Evolutionary conservation across 352 stramenopile genomes (phyloP), one percentile per base, ranked within the genome.

Genomic region (Phytopythium mirpurense): DNA sequence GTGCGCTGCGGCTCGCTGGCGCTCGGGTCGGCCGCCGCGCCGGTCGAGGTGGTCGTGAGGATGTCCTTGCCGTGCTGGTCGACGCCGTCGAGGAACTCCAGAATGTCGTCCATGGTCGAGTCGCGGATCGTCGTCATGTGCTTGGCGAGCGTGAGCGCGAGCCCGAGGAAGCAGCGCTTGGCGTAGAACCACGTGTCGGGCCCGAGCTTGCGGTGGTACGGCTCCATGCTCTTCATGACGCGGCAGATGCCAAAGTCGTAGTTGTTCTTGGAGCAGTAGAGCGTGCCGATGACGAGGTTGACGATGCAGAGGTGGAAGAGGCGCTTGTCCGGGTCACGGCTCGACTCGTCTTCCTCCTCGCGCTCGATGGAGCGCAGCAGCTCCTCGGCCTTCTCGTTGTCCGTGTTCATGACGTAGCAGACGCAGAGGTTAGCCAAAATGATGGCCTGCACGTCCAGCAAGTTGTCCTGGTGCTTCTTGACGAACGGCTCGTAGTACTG

Each of bases 181-280:
- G 87, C 84, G 72, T 98, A 98, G 67, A 95, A 97, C 94, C 95
- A 98, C 35, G 95, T 98, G 59, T 98, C 91, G 0, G 88, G 84
- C 12, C 90, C 88, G 11, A 99, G 78, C 63, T 98, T 98, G 48
- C 91, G 96, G 45, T 98, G 87, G 67, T 98, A 98, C 46, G 96
- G 93, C 74, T 98, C 88, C 60, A 99, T 86, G 45, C 88, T 97
- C 71, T 93, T 93, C 82, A 93, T 97, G 53, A 98, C 93, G 29
- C 94, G 77, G 48, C 82, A 96, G 48, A 98, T 98, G 31, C 93
- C 93, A 75, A 98, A 98, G 65, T 98, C 95, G 64, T 97, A 98
- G 72, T 98, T 98, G 59, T 95, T 93, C 66, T 98, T 98, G 60
- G 94, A 95, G 74, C 95, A 99, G 68, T 99, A 99, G 24, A 99